Evolutionary conservation across 768 basidiomycete species (phyloP), one percentile per base, ranked within the genome.

Genomic region (Candolleomyces eurysporus): DNA sequence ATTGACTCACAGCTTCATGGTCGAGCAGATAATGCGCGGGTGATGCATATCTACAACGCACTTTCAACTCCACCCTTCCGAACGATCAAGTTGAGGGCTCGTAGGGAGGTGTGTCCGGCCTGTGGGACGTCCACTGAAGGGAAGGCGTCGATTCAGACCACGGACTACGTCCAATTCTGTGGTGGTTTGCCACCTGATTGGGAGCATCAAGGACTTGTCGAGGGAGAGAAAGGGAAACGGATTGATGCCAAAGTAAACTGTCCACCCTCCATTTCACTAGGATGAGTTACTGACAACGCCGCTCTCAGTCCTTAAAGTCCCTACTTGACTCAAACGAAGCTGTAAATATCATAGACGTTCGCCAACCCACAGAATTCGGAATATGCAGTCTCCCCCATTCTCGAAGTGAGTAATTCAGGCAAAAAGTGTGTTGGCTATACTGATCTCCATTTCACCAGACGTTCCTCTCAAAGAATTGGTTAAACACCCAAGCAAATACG

Each of bases 151-250:
- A 60, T 72, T n/a, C 53, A 58, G 16, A 64, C 65, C 50, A 71
- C 65, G 36, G 93, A 94, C 65, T 97, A 97, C 72, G 83, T 94
- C 31, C 83, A 89, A 60, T 94, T 95, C 68, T 97, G 96, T 65
- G 92, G 94, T 11, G 90, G 91, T 3, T 74, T 78, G 11, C 72
- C 76, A 21, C 87, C 90, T 1, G 84, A 91, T 69, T 91, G 87
- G 86, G 80, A 85, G 62, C 69, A 70, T 10, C 73, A 73, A 53
- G 92, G 91, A 4, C 72, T 86, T 21, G 69, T 67, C 54, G 57
- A 73, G 64, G 78, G 83, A 49, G 58, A 73, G 19, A 67, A 76
- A 64, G 76, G 71, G 52, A 63, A 78, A 46, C 84, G 84, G 22
- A 78, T 82, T 49, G 70, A 70, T 40, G 78, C 70, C 26, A 74